A percentile compares a stretch with the other conserved stretches of the same genome.
Conservation (phyloP, 2,329 filamentous ascomycete genomes). For the Aspergillus melleus region DNA sequence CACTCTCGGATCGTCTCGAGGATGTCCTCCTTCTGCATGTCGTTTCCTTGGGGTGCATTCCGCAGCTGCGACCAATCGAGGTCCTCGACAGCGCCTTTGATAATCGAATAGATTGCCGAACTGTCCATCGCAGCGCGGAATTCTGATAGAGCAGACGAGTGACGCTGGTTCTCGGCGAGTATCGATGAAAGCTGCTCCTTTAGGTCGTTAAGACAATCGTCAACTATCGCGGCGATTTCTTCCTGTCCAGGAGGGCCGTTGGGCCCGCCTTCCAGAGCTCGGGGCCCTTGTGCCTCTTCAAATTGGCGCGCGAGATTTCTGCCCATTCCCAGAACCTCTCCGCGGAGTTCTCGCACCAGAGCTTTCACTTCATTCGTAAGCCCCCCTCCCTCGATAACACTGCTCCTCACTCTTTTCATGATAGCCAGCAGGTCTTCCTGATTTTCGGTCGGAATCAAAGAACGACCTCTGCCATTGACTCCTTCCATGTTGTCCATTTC, state of each 20-base stretch:
- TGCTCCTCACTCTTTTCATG: conserved; percentile 85
- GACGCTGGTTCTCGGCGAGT: conserved; percentile 71
- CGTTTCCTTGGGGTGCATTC: conserved; percentile 48
- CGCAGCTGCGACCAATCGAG: conserved; percentile 60
- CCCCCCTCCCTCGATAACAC: conserved; percentile 81
- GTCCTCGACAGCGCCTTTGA: conserved; percentile 70
- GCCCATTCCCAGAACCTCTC: conserved; percentile 93
- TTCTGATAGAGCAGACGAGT: conserved; percentile 63
- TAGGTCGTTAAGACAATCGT: conserved; percentile 77
- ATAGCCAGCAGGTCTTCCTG: conserved; percentile 79
- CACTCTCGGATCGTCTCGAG: conserved; percentile 84
- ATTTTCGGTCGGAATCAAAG: conserved; percentile 47
- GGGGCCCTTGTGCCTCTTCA: conserved; percentile 55
- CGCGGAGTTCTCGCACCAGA: conserved; percentile 82
- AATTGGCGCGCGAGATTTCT: conserved; percentile 83
- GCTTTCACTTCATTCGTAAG: conserved; percentile 91
- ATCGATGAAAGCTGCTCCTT: conserved; percentile 80
- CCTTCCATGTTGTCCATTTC: conserved; percentile 22
- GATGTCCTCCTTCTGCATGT: conserved; percentile 77
- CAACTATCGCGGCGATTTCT: conserved; percentile 74
- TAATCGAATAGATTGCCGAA: conserved; percentile 80
- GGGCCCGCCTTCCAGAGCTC: conserved; percentile 43
- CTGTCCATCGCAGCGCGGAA: conserved; percentile 70
- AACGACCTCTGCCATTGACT: conserved; percentile 22
- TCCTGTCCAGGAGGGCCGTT: conserved; percentile 58